Conservation (phyloP, 768 basidiomycete species). For the Tricholoma sp. region DNA sequence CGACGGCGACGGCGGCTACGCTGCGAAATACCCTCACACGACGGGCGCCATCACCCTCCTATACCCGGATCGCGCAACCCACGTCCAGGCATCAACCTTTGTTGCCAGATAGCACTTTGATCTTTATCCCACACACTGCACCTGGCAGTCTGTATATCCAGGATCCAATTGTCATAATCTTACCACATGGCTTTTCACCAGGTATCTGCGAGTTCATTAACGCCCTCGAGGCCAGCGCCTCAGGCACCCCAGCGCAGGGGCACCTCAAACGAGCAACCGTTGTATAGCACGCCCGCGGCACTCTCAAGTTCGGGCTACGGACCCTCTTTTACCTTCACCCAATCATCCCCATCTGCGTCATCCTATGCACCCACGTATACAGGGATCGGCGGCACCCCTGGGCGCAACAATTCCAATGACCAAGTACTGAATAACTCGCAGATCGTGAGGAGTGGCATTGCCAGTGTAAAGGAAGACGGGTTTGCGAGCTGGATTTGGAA, state of each 20-base stretch:
- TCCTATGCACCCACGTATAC: slow-evolving; percentile 66
- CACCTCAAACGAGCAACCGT: slow-evolving; percentile 11
- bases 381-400: slow-evolving; percentile 80
- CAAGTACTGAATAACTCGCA: slow-evolving; percentile 34
- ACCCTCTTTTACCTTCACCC: slow-evolving; percentile 50
- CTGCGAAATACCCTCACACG: neutral
- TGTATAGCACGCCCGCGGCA: slow-evolving; percentile 34
- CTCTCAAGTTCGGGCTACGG: slow-evolving; percentile 55
- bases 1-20: slow-evolving; percentile 11
- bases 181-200: slow-evolving; percentile 32
- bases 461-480: slow-evolving; percentile 91
- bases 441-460: slow-evolving; percentile 64
- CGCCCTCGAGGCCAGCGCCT: slow-evolving; percentile 75
- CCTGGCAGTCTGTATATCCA: neutral
- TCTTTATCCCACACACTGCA: neutral
- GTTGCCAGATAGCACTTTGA: neutral
- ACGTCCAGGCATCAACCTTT: slow-evolving; percentile 2
- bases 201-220: slow-evolving; percentile 51
- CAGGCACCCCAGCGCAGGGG: slow-evolving; percentile 52
- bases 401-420: slow-evolving; percentile 49
- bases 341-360: slow-evolving; percentile 47
- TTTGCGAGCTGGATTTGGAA: slow-evolving; percentile 90
- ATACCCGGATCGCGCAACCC: slow-evolving; percentile 4
- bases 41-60: neutral
- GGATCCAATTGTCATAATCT: neutral